These are phyloP conservation scores for Diaporthe amygdali DNA, from an alignment of 2,329 filamentous ascomycete genomes.

Conservation along the genomic window DNA sequence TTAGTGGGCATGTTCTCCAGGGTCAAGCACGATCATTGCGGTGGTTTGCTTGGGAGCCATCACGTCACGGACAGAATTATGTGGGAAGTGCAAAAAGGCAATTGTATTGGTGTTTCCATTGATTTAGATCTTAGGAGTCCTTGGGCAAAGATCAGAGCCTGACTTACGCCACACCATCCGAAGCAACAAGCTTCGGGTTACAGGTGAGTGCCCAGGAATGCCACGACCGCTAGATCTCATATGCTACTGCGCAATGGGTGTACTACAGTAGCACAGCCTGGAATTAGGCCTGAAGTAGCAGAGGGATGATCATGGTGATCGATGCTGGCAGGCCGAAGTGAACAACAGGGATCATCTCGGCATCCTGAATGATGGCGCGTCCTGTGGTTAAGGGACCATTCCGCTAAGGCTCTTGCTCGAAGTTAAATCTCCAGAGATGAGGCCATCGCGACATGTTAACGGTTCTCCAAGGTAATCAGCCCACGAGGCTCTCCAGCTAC, in stretches of 20 bases:
- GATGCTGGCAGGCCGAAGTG: too few relatives aligned
- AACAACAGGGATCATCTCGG: background rate
- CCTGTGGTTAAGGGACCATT: too few relatives aligned
- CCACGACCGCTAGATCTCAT: background rate
- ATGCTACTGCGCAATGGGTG: too few relatives aligned
- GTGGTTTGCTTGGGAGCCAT: too few relatives aligned
- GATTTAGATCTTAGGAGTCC: too few relatives aligned
- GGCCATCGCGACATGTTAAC: background rate
- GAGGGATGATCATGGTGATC: background rate
- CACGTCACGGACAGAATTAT: too few relatives aligned
- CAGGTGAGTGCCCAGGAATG: background rate
- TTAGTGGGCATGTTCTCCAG: too few relatives aligned
- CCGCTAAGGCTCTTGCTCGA: too few relatives aligned
- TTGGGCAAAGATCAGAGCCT: background rate
- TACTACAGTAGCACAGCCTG: too few relatives aligned
- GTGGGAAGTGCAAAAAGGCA: background rate
- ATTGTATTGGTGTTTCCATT: background rate
- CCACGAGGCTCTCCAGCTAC: too few relatives aligned
- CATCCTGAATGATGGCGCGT: too few relatives aligned
- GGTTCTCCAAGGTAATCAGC: background rate
- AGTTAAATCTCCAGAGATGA: too few relatives aligned
- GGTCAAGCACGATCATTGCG: background rate
- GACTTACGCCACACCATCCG: background rate
- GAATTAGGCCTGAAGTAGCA: background rate
- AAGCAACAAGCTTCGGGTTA: background rate